Evolutionary conservation across 768 basidiomycete species (phyloP).

Genomic region (Podaxis mareebaensis): DNA sequence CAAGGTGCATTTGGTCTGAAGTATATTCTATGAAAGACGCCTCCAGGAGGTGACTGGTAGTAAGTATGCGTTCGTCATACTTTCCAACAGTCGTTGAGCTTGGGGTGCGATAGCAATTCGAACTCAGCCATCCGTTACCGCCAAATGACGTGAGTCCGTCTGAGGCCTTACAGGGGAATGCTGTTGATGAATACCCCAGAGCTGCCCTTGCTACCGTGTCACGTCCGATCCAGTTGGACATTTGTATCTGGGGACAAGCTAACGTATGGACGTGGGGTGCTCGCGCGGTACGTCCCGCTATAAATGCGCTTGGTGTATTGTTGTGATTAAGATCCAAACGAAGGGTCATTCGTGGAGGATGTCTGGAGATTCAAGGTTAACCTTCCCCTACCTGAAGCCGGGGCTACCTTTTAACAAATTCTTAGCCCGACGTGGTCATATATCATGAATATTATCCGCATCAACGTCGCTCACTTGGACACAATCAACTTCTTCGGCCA

Average conservation of each 20-base stretch:
- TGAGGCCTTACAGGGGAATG: neutral
- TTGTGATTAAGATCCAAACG: neutral
- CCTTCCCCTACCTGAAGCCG: neutral
- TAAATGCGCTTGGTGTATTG: neutral
- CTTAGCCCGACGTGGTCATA: slow-evolving; percentile 48
- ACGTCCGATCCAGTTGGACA: slow-evolving; percentile 46
- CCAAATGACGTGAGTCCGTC: slow-evolving; percentile 46
- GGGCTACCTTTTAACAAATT: neutral
- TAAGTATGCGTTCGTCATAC: slow-evolving; percentile 26
- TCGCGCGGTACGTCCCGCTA: slow-evolving; percentile 35
- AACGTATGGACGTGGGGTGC: slow-evolving; percentile 63
- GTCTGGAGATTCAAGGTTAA: slow-evolving; percentile 45
- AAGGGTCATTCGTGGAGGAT: slow-evolving; percentile 59
- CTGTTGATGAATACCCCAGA: slow-evolving; percentile 23
- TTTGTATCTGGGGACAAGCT: slow-evolving; percentile 58
- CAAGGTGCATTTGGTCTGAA: neutral
- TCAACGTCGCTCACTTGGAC: slow-evolving; percentile 34
- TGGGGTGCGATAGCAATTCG: slow-evolving; percentile 40
- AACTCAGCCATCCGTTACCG: slow-evolving; percentile 60
- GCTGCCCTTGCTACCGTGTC: slow-evolving; percentile 45
- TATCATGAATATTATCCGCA: slow-evolving; percentile 45
- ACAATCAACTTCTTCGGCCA: slow-evolving; percentile 14
- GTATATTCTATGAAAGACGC: slow-evolving; percentile 23
- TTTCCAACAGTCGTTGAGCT: neutral
- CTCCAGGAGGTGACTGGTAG: slow-evolving; percentile 48